A percentile compares a stretch with the other conserved stretches of the same genome.
These are phyloP conservation scores for Penicillium sp. DNA, from an alignment of 2,329 filamentous ascomycete species.

Conservation along the genomic window DNA sequence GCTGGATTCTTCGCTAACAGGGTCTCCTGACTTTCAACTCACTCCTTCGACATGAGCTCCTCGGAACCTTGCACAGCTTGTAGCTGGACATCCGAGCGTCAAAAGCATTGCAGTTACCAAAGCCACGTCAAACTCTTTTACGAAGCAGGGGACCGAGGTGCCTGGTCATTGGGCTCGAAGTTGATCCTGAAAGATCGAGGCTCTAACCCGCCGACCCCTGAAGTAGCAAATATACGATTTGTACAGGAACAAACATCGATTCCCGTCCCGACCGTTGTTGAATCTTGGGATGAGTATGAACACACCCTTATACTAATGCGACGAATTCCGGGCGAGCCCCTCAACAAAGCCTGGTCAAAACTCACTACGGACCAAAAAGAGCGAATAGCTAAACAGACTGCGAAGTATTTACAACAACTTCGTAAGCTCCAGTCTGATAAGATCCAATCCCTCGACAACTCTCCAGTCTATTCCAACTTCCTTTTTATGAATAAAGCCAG, in stretches of 20 bases:
- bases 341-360: slow-evolving; percentile 16
- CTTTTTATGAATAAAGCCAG: slow-evolving; percentile 12
- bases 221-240: slow-evolving; percentile 24
- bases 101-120: slow-evolving; percentile 16
- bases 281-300: slow-evolving; percentile 22
- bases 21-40: too few relatives aligned
- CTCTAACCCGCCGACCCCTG: slow-evolving; percentile 11
- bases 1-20: too few relatives aligned
- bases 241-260: slow-evolving; percentile 26
- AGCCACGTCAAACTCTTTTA: slow-evolving; percentile 31
- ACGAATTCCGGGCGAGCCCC: slow-evolving; percentile 16
- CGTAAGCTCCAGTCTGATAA: slow-evolving; percentile 14
- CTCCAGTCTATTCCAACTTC: slow-evolving; percentile 20
- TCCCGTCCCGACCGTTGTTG: slow-evolving; percentile 23
- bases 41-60: too few relatives aligned
- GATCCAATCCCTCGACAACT: slow-evolving; percentile 12
- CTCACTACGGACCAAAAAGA: slow-evolving; percentile 16
- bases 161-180: slow-evolving; percentile 36
- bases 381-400: slow-evolving; percentile 21
- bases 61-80: slow-evolving; percentile 5
- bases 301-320: slow-evolving; percentile 17
- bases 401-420: slow-evolving; percentile 17
- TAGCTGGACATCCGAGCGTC: slow-evolving; percentile 13
- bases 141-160: slow-evolving; percentile 28
- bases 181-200: slow-evolving; percentile 34